Percentiles rank a stretch among this genome's conserved stretches.
These are phyloP conservation scores for Salix udensis DNA, from an alignment of 345 rosid genomes.

Conservation along the genomic window DNA sequence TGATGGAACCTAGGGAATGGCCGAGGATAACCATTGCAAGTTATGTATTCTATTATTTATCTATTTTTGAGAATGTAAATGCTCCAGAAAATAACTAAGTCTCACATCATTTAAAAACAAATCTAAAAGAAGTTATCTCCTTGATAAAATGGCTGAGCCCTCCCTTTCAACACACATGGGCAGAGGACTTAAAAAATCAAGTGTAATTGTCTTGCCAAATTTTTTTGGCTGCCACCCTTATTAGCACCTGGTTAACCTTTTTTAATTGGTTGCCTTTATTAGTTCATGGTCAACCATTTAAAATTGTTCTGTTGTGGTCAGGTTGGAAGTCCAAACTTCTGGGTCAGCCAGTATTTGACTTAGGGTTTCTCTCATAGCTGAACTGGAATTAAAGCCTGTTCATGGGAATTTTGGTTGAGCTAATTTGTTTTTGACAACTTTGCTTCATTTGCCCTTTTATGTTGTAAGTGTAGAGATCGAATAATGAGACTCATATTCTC, in stretches of 20 bases:
- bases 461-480: not conserved
- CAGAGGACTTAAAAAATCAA: not conserved
- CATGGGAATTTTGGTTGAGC: not conserved
- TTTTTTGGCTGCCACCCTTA: not conserved
- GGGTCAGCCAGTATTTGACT: not conserved
- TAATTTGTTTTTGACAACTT: not conserved
- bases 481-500: not conserved
- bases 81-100: not conserved
- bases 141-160: not conserved
- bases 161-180: not conserved
- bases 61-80: not conserved
- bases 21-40: not conserved
- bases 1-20: not conserved
- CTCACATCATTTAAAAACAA: not conserved
- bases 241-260: not conserved
- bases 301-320: not conserved
- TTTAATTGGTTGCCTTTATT: not conserved
- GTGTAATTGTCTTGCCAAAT: not conserved
- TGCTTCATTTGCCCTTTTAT: not conserved
- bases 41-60: not conserved
- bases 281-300: not conserved
- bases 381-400: not conserved
- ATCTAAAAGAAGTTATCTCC: not conserved
- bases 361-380: not conserved
- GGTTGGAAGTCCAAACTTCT: not conserved